Base-by-base conservation (phyloP, 495 filamentous ascomycete genomes). In the Trichoderma erinaceum region DNA sequence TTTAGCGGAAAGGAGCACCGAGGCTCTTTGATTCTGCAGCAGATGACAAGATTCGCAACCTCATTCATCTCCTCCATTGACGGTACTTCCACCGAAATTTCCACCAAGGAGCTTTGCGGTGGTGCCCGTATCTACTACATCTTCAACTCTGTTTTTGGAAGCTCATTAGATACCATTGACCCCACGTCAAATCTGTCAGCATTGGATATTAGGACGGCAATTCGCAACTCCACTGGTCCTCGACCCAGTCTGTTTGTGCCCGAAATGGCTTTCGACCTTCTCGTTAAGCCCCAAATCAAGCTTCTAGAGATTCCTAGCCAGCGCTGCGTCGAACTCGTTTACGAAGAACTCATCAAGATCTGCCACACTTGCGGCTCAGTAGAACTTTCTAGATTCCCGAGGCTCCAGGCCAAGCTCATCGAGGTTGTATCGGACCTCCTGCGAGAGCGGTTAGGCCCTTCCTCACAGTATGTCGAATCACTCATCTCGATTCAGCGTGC, bases 11-110 rank as follows among this genome's bases (percentile, higher is more conserved):
- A 97, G 76, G 95, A 98, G 74, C 95, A 99, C 72, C 84, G 96
- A 46, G 95, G 95, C 8, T 96, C 93, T 16, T 82, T 98, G 69
- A 97, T 99, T 70, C 81, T 99, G 67, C 94, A 97, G 76, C 84
- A 97, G 63, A 99, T 99, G 95, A 99, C 95, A 11, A 89, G 96
- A 23, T 99, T 99, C 72, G 95, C 95, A 3, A 92, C 93, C 0
- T 96, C 93, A 3, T 99, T 99, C 80, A 97, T 98, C 74, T 95
- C 95, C 7, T 97, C 95, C 12, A 99, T 99, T 72, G 95, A 99
- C 74, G 95, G 95, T 76, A 98, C 95, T 21, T 97, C 93, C 0
- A 96, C 93, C 27, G 96, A 99, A 73, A 98, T 99, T 69, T 97
- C 96, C 10, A 99, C 95, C 8, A 98, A 98, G 77, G 95, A 99